Percentiles rank a stretch among this genome's conserved stretches.
Conservation (phyloP, 371 early-diverging fungal genomes). For the Mucor plumbeus region DNA sequence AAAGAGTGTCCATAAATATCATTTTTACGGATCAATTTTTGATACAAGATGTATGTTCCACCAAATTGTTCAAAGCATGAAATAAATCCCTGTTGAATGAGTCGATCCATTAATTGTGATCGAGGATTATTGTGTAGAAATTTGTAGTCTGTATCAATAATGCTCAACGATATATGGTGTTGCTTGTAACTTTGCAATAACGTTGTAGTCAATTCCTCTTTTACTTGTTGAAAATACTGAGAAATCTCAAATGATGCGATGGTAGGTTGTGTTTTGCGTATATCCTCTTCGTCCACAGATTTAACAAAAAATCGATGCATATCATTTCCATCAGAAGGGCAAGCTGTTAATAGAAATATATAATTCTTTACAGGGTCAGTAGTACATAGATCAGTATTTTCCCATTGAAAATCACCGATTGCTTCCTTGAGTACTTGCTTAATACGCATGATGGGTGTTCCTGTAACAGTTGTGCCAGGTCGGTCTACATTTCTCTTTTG, state of each 20-base stretch:
- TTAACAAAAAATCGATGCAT: conserved; percentile 12
- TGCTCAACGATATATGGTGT: background rate
- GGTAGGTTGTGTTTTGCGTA: background rate
- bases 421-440: conserved; percentile 27
- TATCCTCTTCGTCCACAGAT: background rate
- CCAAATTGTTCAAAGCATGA: conserved; percentile 7
- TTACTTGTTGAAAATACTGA: conserved; percentile 14
- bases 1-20: conserved; percentile 20
- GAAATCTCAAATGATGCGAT: background rate
- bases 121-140: background rate
- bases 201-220: background rate
- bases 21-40: background rate
- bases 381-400: conserved; percentile 10
- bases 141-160: conserved; percentile 7
- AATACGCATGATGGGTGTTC: conserved; percentile 18
- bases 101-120: background rate
- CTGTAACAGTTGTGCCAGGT: background rate
- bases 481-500: conserved; percentile 12
- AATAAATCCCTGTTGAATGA: conserved; percentile 12
- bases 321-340: conserved; percentile 9
- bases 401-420: conserved; percentile 30
- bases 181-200: conserved; percentile 12
- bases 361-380: conserved; percentile 8
- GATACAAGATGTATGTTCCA: conserved; percentile 10
- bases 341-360: conserved; percentile 2